Percentiles rank a stretch among this genome's conserved stretches.
These are phyloP conservation scores for Populus nigra DNA, from an alignment of 345 rosid species.

Conservation along the genomic window DNA sequence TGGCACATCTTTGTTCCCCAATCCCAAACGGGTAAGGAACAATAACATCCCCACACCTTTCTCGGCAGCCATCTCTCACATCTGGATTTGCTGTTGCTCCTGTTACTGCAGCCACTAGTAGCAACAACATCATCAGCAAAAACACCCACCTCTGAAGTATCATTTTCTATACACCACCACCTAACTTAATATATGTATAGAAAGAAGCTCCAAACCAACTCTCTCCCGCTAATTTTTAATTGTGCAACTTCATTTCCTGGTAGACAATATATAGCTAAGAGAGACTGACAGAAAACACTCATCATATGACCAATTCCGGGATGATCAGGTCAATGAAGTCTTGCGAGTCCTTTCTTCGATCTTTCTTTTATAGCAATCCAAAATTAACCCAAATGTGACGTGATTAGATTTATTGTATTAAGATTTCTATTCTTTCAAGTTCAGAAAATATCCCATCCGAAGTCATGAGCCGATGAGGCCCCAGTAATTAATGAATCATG, in stretches of 20 bases:
- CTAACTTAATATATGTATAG: not conserved
- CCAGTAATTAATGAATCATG: too few relatives aligned
- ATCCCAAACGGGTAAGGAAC: constrained; percentile 34
- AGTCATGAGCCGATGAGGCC: too few relatives aligned
- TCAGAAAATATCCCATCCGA: too few relatives aligned
- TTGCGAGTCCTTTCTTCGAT: not conserved
- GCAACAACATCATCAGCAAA: not conserved
- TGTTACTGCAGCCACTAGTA: not conserved
- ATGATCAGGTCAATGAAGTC: not conserved
- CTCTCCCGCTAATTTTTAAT: not conserved
- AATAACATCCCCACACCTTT: constrained; percentile 21
- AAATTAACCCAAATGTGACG: too few relatives aligned
- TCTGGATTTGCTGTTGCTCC: not conserved
- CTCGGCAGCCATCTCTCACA: constrained; percentile 1
- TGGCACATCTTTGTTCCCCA: constrained; percentile 8
- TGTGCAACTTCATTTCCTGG: not conserved
- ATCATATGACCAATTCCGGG: not conserved
- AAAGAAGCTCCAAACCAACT: not conserved
- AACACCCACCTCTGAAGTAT: not conserved
- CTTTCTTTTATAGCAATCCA: too few relatives aligned
- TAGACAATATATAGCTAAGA: not conserved
- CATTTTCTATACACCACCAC: not conserved
- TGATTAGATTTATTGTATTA: too few relatives aligned
- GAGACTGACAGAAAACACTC: not conserved
- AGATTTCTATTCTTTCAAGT: too few relatives aligned